Evolutionary conservation across 1,284 basidiomycete genomes (phyloP).

Genomic region (Trametes sp.): DNA sequence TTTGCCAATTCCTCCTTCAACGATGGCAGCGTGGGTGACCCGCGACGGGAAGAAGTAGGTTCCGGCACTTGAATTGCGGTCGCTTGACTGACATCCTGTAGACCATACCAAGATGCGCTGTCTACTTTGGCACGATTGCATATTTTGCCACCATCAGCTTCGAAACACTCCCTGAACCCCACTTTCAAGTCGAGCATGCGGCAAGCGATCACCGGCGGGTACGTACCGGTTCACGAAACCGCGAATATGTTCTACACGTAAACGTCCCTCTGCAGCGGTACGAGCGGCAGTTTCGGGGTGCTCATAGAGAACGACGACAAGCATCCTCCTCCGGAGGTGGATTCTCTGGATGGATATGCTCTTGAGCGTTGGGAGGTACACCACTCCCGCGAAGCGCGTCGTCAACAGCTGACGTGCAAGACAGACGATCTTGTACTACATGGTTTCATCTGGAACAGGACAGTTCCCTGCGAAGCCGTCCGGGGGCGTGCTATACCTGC

Average conservation of each 20-base stretch:
- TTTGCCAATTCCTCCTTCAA: slow-evolving; percentile 69
- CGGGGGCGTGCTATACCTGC: slow-evolving; percentile 82
- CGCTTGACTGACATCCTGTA: slow-evolving; percentile 43
- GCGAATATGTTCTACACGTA: slow-evolving; percentile 14
- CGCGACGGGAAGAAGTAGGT: slow-evolving; percentile 75
- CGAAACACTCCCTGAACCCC: slow-evolving; percentile 73
- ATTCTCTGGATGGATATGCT: slow-evolving; percentile 85
- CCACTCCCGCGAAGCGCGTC: slow-evolving; percentile 18
- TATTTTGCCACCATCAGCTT: slow-evolving; percentile 70
- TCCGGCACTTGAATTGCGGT: slow-evolving; percentile 9
- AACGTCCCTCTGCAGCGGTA: slow-evolving; percentile 63
- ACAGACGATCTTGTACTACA: slow-evolving; percentile 96
- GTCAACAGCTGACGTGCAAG: slow-evolving; percentile 5
- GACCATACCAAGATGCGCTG: slow-evolving; percentile 78
- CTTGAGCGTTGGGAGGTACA: slow-evolving; percentile 93
- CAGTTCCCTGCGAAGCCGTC: slow-evolving; percentile 76
- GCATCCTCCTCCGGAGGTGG: slow-evolving; percentile 59
- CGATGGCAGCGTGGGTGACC: slow-evolving; percentile 87
- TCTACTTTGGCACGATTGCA: slow-evolving; percentile 74
- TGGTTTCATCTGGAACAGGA: slow-evolving; percentile 93
- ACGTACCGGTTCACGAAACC: slow-evolving; percentile 41
- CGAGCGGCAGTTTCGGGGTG: slow-evolving; percentile 91
- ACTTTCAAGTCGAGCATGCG: slow-evolving; percentile 84
- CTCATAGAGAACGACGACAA: slow-evolving; percentile 75
- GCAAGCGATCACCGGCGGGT: slow-evolving; percentile 94